These are phyloP conservation scores for Magnusiomyces magnusii DNA, from an alignment of 1,139 yeast genomes.

Conservation along the genomic window DNA sequence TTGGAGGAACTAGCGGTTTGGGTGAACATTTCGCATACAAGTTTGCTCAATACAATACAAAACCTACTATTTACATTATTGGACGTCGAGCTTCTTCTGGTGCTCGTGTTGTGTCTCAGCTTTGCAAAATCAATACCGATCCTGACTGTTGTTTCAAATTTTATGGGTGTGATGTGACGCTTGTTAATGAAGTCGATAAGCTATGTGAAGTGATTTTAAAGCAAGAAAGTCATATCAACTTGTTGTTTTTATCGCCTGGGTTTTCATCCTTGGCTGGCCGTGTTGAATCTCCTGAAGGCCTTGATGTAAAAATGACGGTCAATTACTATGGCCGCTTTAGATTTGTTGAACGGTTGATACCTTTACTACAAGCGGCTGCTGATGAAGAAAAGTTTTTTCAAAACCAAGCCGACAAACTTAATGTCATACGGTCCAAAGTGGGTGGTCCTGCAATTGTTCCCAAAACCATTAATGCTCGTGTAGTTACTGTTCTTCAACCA, in stretches of 20 bases:
- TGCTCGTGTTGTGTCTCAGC: constrained; percentile 19
- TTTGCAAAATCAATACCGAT: constrained; percentile 23
- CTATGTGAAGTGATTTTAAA: constrained; percentile 18
- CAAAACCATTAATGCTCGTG: constrained; percentile 21
- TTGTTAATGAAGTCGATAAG: constrained; percentile 24
- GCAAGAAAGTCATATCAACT: constrained; percentile 26
- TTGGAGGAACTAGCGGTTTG: constrained; percentile 33
- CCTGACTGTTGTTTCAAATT: constrained; percentile 22
- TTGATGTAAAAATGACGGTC: constrained; percentile 26
- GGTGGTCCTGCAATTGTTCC: not conserved
- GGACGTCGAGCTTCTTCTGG: constrained; percentile 28
- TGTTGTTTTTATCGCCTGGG: constrained; percentile 27
- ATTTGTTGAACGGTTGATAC: constrained; percentile 23
- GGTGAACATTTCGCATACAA: constrained; percentile 29
- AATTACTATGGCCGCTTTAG: constrained; percentile 31
- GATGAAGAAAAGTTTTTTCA: constrained; percentile 17
- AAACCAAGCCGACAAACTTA: constrained; percentile 18
- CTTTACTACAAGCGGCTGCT: constrained; percentile 26
- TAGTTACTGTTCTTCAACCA: constrained; percentile 28
- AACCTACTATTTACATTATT: constrained; percentile 30
- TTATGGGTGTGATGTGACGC: constrained; percentile 24
- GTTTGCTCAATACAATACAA: constrained; percentile 25
- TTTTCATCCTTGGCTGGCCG: constrained; percentile 21
- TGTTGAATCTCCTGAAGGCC: constrained; percentile 28
- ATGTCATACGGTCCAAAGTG: not conserved